A percentile compares a stretch with the other conserved stretches of the same genome.
Conservation (phyloP, 2,329 filamentous ascomycete species). For the Nemania bipapillata region DNA sequence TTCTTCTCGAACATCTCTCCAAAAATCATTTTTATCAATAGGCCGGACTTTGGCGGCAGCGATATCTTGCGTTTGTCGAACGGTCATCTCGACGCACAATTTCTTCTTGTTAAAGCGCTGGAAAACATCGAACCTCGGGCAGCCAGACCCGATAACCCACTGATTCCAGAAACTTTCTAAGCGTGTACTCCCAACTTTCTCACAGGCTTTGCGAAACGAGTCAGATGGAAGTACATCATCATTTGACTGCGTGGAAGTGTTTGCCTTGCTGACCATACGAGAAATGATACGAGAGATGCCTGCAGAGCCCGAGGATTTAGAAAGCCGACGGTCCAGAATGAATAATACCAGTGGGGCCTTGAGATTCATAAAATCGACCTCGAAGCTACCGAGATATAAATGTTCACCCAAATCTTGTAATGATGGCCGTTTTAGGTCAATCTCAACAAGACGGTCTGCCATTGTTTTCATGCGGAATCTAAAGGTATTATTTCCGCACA, state of each 20-base stretch:
- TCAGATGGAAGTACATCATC: conserved; percentile 80
- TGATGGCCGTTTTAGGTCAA: conserved; percentile 84
- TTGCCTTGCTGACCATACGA: conserved; percentile 85
- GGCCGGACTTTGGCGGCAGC: conserved; percentile 59
- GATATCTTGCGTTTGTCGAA: conserved; percentile 76
- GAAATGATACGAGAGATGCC: conserved; percentile 88
- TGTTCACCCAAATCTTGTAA: conserved; percentile 81
- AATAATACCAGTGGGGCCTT: conserved; percentile 93
- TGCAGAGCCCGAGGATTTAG: conserved; percentile 85
- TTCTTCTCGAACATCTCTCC: conserved; percentile 85
- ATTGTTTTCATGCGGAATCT: conserved; percentile 87
- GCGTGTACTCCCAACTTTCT: conserved; percentile 86
- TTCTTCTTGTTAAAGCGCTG: conserved; percentile 98
- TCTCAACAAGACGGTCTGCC: conserved; percentile 81
- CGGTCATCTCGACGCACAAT: conserved; percentile 89
- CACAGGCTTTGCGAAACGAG: conserved; percentile 82
- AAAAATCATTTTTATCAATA: conserved; percentile 78
- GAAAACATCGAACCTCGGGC: conserved; percentile 84
- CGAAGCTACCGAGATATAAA: conserved; percentile 82
- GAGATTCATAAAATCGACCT: conserved; percentile 87
- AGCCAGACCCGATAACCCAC: conserved; percentile 89
- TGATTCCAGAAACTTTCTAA: conserved; percentile 93
- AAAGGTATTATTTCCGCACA: conserved; percentile 96
- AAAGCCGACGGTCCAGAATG: conserved; percentile 89
- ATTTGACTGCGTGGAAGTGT: conserved; percentile 68